phyloP scores from a whole-genome alignment of 2,329 filamentous ascomycete species.

The Talaromyces sp. region DNA sequence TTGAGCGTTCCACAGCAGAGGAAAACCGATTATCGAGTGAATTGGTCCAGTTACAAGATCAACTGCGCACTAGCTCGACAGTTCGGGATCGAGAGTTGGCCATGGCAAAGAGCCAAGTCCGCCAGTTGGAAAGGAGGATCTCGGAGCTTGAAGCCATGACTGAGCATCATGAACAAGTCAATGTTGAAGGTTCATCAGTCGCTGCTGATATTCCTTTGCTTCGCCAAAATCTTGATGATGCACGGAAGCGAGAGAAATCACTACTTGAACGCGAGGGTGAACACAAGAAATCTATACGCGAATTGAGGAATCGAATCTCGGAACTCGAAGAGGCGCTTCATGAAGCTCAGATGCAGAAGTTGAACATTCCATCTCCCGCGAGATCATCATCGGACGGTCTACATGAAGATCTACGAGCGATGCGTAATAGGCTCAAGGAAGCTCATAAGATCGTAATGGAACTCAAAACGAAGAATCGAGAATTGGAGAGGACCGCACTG shows the following conservation, averaged over 20 bases:
- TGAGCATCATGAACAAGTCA: constrained; percentile 50
- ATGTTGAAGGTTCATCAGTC: constrained; percentile 33
- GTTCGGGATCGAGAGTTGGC: constrained; percentile 48
- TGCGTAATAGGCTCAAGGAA: constrained; percentile 60
- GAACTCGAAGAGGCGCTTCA: constrained; percentile 67
- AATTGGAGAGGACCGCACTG: constrained; percentile 50
- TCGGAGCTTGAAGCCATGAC: constrained; percentile 52
- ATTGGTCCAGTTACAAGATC: constrained; percentile 51
- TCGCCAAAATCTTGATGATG: constrained; percentile 60
- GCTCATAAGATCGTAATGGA: constrained; percentile 61
- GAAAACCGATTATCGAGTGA: constrained; percentile 58
- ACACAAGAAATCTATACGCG: constrained; percentile 61
- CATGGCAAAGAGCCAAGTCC: constrained; percentile 58
- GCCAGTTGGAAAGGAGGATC: constrained; percentile 60
- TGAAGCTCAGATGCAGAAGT: constrained; percentile 55
- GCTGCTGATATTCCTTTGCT: constrained; percentile 57
- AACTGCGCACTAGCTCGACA: constrained; percentile 43
- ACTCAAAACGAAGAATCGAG: constrained; percentile 49
- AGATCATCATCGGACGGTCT: constrained; percentile 47
- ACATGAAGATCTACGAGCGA: constrained; percentile 54
- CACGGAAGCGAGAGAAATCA: constrained; percentile 64
- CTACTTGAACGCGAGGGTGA: constrained; percentile 63
- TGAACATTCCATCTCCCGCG: constrained; percentile 52
- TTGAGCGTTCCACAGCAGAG: constrained; percentile 63
- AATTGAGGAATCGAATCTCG: constrained; percentile 62